Evolutionary conservation across 2,329 filamentous ascomycete species (phyloP).

Genomic region (Leptographium flavum): DNA sequence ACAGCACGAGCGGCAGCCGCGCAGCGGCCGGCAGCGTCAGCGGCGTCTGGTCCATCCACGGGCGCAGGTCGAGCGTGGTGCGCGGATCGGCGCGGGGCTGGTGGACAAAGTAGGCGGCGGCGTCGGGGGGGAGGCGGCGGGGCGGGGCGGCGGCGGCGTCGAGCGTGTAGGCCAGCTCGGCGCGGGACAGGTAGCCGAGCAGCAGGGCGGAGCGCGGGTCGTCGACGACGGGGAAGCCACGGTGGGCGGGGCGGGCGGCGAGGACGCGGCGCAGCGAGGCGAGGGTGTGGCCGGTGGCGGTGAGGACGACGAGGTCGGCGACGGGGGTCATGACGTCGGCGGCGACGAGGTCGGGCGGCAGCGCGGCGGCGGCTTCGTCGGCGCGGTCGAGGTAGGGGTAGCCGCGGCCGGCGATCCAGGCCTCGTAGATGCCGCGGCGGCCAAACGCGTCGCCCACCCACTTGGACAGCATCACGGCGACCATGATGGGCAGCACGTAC

Average conservation of each 20-base stretch:
- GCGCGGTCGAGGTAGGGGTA: conserved; percentile 93
- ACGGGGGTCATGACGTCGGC: conserved; percentile 82
- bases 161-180: conserved; percentile 74
- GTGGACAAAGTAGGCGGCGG: conserved; percentile 69
- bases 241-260: conserved; percentile 52
- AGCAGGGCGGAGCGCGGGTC: conserved; percentile 65
- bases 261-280: conserved; percentile 58
- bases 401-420: conserved; percentile 91
- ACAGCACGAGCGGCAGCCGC: conserved; percentile 70
- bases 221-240: conserved; percentile 82
- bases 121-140: conserved; percentile 48
- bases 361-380: conserved; percentile 39
- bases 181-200: conserved; percentile 85
- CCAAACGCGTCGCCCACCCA: conserved; percentile 97
- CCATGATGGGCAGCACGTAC: conserved; percentile 97
- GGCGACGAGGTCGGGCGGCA: conserved; percentile 58
- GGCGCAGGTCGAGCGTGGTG: conserved; percentile 70
- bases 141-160: conserved; percentile 41
- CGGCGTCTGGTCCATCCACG: conserved; percentile 98
- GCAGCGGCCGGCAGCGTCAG: conserved; percentile 71
- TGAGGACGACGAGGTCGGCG: conserved; percentile 79
- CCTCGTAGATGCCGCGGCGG: conserved; percentile 87
- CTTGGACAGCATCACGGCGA: conserved; percentile 94
- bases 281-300: conserved; percentile 79
- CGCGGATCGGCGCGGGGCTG: conserved; percentile 67